phyloP scores from a whole-genome alignment of 2,329 filamentous ascomycete species.

The Fusarium brevicatenulatum region DNA sequence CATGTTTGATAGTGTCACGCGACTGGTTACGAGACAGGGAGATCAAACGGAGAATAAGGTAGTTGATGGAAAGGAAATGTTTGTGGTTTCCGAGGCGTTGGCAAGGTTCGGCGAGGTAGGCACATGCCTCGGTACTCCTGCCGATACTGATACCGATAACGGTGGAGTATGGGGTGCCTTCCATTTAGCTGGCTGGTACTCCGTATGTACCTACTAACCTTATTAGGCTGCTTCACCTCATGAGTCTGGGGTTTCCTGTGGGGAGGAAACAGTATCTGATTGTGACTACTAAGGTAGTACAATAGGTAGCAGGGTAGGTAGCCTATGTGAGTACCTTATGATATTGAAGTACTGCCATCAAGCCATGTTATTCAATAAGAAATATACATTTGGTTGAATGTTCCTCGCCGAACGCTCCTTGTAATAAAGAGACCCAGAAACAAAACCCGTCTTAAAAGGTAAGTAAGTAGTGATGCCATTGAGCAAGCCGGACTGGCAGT shows the following conservation, averaged over 20 bases:
- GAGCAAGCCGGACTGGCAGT: background rate
- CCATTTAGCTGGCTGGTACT: background rate
- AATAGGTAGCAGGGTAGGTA: background rate
- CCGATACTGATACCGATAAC: slow-evolving; percentile 24
- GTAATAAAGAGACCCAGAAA: background rate
- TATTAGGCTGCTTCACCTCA: background rate
- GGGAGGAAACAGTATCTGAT: background rate
- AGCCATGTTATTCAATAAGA: background rate
- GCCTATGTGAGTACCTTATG: background rate
- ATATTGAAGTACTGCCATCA: background rate
- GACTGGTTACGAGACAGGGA: background rate
- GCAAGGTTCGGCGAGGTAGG: slow-evolving; percentile 39
- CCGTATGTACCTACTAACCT: background rate
- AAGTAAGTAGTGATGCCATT: background rate
- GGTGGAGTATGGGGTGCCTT: slow-evolving; percentile 19
- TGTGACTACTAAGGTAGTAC: too few species aligned
- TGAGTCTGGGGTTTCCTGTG: slow-evolving; percentile 19
- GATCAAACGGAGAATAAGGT: background rate
- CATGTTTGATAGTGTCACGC: slow-evolving; percentile 39
- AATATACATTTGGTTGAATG: background rate
- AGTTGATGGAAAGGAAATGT: background rate
- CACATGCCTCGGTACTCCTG: slow-evolving; percentile 44
- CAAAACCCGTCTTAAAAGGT: background rate
- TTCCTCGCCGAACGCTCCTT: background rate
- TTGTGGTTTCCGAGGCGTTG: slow-evolving; percentile 33